Percentiles rank a stretch among this genome's conserved stretches.
Conservation (phyloP, 495 filamentous ascomycete genomes). For the Hyaloscypha variabilis region DNA sequence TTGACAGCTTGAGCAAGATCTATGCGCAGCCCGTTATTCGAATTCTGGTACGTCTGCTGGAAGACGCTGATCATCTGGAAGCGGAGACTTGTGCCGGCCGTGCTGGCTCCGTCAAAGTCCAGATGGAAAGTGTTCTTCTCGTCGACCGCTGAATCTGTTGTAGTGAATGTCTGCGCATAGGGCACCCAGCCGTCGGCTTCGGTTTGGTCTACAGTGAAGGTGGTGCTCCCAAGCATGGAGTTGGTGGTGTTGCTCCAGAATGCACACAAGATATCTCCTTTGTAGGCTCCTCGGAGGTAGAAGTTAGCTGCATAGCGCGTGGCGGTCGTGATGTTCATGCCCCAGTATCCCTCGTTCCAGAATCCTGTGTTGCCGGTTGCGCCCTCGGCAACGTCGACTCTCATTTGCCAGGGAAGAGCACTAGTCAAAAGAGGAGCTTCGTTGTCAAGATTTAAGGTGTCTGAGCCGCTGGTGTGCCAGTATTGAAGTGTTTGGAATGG, state of each 20-base stretch:
- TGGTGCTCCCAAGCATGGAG: conserved; percentile 38
- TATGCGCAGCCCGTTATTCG: conserved; percentile 49
- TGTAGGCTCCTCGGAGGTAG: conserved; percentile 44
- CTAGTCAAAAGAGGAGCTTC: conserved; percentile 42
- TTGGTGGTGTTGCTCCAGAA: conserved; percentile 38
- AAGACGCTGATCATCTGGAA: conserved; percentile 55
- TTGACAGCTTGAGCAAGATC: conserved; percentile 49
- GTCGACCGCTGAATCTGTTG: conserved; percentile 38
- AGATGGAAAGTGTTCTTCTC: conserved; percentile 54
- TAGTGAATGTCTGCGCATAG: conserved; percentile 37
- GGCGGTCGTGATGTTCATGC: conserved; percentile 44
- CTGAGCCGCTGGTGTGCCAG: conserved; percentile 39
- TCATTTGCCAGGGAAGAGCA: conserved; percentile 51
- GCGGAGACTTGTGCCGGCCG: conserved; percentile 41
- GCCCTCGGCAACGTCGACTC: conserved; percentile 44
- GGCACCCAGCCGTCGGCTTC: conserved; percentile 32
- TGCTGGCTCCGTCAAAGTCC: conserved; percentile 45
- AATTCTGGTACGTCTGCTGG: conserved; percentile 50
- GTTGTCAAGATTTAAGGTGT: conserved; percentile 36
- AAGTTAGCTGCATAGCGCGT: conserved; percentile 44
- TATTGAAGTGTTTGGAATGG: no score
- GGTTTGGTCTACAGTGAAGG: conserved; percentile 39
- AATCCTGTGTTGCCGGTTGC: conserved; percentile 44
- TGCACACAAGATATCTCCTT: conserved; percentile 16
- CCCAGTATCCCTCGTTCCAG: conserved; percentile 49